These are phyloP conservation scores for Kwoniella heveanensis DNA, from an alignment of 768 basidiomycete genomes.

Conservation along the genomic window DNA sequence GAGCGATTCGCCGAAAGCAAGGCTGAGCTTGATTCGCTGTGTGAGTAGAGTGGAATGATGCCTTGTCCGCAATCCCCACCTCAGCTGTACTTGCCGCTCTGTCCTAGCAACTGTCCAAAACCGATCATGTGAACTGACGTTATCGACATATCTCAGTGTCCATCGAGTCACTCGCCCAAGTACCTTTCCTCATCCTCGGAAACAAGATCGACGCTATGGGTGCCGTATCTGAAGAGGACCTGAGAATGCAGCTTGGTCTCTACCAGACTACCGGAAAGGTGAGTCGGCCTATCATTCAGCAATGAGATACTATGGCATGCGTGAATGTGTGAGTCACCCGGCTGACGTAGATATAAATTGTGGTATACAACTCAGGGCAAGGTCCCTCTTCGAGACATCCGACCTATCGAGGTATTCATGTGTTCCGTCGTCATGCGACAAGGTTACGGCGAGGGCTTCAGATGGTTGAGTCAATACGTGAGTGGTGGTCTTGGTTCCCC, in stretches of 20 bases:
- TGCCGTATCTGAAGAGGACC: constrained; percentile 95
- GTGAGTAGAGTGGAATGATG: no score
- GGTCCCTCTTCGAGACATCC: constrained; percentile 91
- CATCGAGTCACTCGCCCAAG: constrained; percentile 91
- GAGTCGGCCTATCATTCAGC: no score
- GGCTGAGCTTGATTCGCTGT: constrained; percentile 92
- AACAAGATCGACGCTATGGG: constrained; percentile 99
- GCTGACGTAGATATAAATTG: not conserved
- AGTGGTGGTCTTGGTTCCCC: no score
- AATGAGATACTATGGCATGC: no score
- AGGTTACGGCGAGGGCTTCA: constrained; percentile 98
- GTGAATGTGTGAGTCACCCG: not conserved
- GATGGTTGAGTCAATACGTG: constrained; percentile 97
- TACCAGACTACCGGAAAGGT: constrained; percentile 99
- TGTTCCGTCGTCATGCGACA: constrained; percentile 99
- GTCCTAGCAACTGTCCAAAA: no score
- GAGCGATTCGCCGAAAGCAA: constrained; percentile 96
- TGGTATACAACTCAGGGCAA: no score
- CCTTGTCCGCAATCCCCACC: no score
- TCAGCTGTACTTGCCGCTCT: no score
- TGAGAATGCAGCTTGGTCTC: constrained; percentile 89
- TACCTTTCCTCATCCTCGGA: constrained; percentile 96
- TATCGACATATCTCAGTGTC: constrained; percentile 62
- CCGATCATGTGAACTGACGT: no score
- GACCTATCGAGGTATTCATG: constrained; percentile 99